Evolutionary conservation across 2,329 filamentous ascomycete species (phyloP), one percentile per base, ranked within the genome.

Genomic region (Periconia sp.): DNA sequence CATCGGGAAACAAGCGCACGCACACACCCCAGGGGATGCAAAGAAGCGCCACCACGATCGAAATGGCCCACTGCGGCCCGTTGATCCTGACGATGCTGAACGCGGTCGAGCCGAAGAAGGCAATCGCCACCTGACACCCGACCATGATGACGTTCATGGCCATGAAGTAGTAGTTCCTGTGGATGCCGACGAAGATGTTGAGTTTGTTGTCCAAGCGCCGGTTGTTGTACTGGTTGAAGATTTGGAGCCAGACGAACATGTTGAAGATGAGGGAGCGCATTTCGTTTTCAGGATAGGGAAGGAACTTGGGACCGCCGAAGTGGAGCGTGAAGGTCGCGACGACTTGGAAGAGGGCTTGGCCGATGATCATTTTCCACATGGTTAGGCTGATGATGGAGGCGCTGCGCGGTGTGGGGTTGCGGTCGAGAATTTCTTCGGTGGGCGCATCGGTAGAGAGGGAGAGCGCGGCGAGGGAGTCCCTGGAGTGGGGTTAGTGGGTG

Each of bases 371-470:
- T 71, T 86, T 86, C 81, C 82, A 85, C 83, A 86, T 86, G 48
- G 71, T 62, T 42, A 62, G 41, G 42, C 50, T 55, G 45, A 97
- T 92, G 48, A 97, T 86, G 6, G 89, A 80, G 75, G 97, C 93
- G 65, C 95, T 91, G 54, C 93, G 87, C 80, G 92, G 93, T 59
- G 93, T 82, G 27, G 93, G 93, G 60, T 86, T 85, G 52, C 93
- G 87, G 76, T 86, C 90, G 92, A 97, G 97, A 67, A 97, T 91
- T 75, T 96, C 92, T 72, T 96, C 86, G 71, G 97, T 93, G 18
- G 92, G 87, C 14, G 93, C 92, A 77, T 97, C 97, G 82, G 97
- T 97, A 7, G 91, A 96, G 52, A 97, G 81, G 6, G 93, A 93
- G 9, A 93, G 97, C 40, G 93, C 93, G 23, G 93, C 93, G 51